These are phyloP conservation scores for Dipteronia sinensis DNA, from an alignment of 345 rosid genomes.

Conservation along the genomic window DNA sequence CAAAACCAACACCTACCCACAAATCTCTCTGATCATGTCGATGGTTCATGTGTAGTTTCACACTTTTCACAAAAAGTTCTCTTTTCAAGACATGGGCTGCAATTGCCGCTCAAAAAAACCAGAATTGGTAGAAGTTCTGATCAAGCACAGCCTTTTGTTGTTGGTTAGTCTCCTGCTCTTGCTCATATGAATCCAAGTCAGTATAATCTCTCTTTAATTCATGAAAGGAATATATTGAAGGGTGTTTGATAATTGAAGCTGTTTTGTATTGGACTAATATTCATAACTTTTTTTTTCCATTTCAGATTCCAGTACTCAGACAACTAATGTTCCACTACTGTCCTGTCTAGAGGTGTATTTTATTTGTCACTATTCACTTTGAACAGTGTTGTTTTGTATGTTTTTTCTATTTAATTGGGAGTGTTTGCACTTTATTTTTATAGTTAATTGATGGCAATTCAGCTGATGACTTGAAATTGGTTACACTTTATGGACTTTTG, in stretches of 20 bases:
- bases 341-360: no score
- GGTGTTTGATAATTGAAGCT: no score
- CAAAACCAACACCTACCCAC: constrained; percentile 21
- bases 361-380: constrained; percentile 1
- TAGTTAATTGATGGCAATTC: not conserved
- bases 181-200: not conserved
- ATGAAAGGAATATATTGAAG: not conserved
- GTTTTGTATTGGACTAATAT: no score
- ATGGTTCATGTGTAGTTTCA: constrained; percentile 1
- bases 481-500: not conserved
- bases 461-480: not conserved
- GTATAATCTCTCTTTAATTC: not conserved
- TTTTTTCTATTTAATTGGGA: not conserved
- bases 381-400: not conserved
- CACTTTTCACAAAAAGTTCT: no score
- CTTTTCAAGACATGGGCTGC: constrained; percentile 26
- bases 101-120: constrained; percentile 15
- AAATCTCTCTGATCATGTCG: constrained; percentile 12
- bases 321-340: no score
- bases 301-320: no score
- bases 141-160: constrained; percentile 32
- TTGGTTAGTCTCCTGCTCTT: constrained; percentile 31
- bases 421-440: no score
- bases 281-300: no score
- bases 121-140: constrained; percentile 27